phyloP scores from a whole-genome alignment of 108 stramenopile genomes.

The Skeletonema potamos region DNA sequence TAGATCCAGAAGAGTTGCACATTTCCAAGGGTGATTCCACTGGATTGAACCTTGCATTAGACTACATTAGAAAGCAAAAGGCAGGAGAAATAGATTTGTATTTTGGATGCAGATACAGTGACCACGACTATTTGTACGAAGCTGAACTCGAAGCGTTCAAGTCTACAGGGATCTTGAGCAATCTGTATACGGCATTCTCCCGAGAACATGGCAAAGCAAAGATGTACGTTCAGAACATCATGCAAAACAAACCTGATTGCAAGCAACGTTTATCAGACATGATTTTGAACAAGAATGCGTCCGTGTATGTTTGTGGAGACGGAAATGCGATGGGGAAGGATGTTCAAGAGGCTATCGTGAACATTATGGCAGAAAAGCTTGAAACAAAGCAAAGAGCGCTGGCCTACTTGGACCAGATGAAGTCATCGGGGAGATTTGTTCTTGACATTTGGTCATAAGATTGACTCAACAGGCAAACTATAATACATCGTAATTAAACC shows the following conservation, averaged over 20 bases:
- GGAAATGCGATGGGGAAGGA: conserved; percentile 93
- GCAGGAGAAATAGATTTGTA: conserved; percentile 82
- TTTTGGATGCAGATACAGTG: conserved; percentile 91
- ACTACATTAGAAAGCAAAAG: conserved; percentile 57
- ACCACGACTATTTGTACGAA: conserved; percentile 94
- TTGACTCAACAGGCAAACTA: neutral
- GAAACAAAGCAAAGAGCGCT: conserved; percentile 30
- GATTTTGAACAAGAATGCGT: conserved; percentile 61
- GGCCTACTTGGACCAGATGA: conserved; percentile 62
- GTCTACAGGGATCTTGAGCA: conserved; percentile 63
- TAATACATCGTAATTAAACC: neutral
- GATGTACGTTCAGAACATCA: conserved; percentile 88
- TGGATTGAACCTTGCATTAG: conserved; percentile 61
- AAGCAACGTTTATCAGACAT: conserved; percentile 47
- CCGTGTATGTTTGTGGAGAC: conserved; percentile 91
- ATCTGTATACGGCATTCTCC: conserved; percentile 89
- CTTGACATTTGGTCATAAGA: conserved; percentile 80
- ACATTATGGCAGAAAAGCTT: conserved; percentile 46
- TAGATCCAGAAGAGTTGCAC: conserved; percentile 73
- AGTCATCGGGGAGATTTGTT: conserved; percentile 58
- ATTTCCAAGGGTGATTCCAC: conserved; percentile 44
- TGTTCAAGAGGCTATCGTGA: conserved; percentile 76
- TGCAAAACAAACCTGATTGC: conserved; percentile 44
- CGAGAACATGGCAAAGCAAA: conserved; percentile 65
- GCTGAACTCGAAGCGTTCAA: conserved; percentile 73